These are phyloP conservation scores for Emmonsia crescens DNA, from an alignment of 2,329 filamentous ascomycete genomes.

Conservation along the genomic window DNA sequence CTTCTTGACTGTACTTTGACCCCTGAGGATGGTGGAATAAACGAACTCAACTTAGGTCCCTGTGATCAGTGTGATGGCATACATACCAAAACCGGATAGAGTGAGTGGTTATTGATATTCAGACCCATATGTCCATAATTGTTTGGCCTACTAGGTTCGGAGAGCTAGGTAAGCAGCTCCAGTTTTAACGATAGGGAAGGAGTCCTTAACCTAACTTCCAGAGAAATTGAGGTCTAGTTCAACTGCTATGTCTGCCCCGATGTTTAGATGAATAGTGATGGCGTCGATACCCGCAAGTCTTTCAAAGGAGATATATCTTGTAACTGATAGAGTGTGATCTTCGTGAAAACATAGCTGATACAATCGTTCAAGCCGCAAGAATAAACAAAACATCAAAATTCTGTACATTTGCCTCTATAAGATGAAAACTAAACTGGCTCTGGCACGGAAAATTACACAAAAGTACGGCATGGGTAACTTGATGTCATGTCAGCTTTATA, in stretches of 20 bases:
- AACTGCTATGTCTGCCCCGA: background rate
- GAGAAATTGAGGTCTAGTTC: background rate
- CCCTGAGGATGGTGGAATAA: no score
- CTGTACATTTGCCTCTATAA: background rate
- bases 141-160: background rate
- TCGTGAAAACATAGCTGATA: no score
- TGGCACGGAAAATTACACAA: constrained; percentile 23
- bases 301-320: background rate
- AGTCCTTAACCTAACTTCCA: background rate
- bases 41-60: no score
- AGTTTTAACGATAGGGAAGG: background rate
- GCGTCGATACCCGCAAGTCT: background rate
- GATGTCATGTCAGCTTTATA: constrained; percentile 7
- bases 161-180: background rate
- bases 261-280: background rate
- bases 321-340: background rate
- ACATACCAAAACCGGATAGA: no score
- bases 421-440: background rate
- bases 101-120: no score
- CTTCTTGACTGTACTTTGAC: no score
- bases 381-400: background rate
- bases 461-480: constrained; percentile 38
- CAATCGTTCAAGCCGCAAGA: background rate
- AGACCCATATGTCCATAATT: background rate
- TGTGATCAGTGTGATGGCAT: no score